phyloP scores from a whole-genome alignment of 208 protist species.

The Vickermania ingenoplastis region DNA sequence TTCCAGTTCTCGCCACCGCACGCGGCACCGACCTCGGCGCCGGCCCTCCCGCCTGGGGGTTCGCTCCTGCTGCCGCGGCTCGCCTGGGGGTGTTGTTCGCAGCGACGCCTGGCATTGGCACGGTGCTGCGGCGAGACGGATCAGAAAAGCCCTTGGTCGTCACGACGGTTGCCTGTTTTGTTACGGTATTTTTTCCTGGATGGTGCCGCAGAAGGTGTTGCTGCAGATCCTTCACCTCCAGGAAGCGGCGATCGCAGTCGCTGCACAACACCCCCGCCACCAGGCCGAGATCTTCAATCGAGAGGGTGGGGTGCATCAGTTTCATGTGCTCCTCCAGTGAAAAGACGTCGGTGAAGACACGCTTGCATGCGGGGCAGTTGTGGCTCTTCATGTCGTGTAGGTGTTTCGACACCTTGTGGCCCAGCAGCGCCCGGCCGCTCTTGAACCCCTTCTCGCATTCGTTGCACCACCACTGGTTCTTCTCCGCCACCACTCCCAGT shows the following conservation, averaged over 20 bases:
- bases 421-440: conserved; percentile 32
- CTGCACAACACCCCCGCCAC: conserved; percentile 28
- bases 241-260: conserved; percentile 51
- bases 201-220: conserved; percentile 64
- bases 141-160: background rate
- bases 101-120: conserved; percentile 1
- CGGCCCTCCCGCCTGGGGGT: background rate
- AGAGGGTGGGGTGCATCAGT: conserved; percentile 26
- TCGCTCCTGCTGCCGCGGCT: background rate
- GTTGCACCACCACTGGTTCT: conserved; percentile 74
- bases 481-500: conserved; percentile 10
- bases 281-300: conserved; percentile 35
- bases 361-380: conserved; percentile 80
- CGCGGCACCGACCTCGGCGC: background rate
- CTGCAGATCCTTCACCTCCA: conserved; percentile 45
- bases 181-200: conserved; percentile 25
- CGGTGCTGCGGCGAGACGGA: background rate
- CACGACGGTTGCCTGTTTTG: conserved; percentile 13
- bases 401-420: conserved; percentile 53
- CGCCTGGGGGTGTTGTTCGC: background rate
- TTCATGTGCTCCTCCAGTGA: conserved; percentile 57
- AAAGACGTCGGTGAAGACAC: conserved; percentile 48
- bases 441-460: conserved; percentile 69
- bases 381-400: conserved; percentile 21
- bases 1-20: too few relatives aligned